Percentiles rank a stretch among this genome's conserved stretches.
These are phyloP conservation scores for Macrotyloma uniflorum DNA, from an alignment of 306 rosid species.

Conservation along the genomic window DNA sequence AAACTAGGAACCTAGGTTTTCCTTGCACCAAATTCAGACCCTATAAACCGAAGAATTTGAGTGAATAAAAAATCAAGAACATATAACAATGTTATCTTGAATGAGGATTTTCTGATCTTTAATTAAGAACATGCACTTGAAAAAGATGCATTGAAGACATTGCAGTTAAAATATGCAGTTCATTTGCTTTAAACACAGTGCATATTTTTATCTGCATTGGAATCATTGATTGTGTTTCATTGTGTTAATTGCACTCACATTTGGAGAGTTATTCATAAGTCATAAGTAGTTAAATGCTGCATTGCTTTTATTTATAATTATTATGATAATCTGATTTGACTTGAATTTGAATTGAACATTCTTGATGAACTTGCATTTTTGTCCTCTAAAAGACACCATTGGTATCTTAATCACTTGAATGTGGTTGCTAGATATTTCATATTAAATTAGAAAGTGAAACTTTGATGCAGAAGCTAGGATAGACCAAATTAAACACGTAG, in stretches of 20 bases:
- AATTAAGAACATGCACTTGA: background rate
- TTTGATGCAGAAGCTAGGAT: conserved; percentile 18
- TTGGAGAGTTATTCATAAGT: background rate
- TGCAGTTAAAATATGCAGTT: conserved; percentile 11
- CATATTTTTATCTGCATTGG: background rate
- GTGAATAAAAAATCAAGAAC: background rate
- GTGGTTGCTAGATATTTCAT: conserved; percentile 21
- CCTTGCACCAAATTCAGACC: background rate
- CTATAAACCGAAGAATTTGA: background rate
- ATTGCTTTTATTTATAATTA: background rate
- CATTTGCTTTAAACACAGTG: background rate
- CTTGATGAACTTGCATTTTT: conserved; percentile 11
- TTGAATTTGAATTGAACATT: conserved; percentile 4
- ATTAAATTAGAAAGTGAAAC: conserved; percentile 32
- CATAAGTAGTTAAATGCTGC: conserved; percentile 16
- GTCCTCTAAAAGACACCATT: conserved; percentile 1
- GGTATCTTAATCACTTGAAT: conserved; percentile 20
- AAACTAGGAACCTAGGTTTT: background rate
- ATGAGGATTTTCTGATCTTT: background rate
- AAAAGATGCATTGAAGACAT: conserved; percentile 8
- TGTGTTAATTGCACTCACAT: conserved; percentile 17
- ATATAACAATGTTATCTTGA: background rate
- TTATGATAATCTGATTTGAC: conserved; percentile 13
- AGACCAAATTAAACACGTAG: conserved; percentile 25
- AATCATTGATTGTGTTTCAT: conserved; percentile 23